Base-by-base conservation (phyloP, 2,329 filamentous ascomycete species). In the Gaeumannomyces sp. region DNA sequence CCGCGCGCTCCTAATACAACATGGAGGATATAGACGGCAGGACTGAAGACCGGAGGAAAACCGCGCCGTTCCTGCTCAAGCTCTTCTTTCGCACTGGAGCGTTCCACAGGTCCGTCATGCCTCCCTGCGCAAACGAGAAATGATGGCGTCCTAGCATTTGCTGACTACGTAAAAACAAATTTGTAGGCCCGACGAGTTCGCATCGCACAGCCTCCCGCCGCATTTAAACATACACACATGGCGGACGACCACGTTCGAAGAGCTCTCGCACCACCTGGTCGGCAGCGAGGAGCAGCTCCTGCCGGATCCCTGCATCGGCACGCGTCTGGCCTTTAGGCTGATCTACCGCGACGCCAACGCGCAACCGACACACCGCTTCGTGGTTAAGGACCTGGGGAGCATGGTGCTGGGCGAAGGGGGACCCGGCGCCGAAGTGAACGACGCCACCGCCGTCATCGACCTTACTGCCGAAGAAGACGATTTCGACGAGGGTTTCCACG, bases 161-260 rank as follows among this genome's bases (percentile, higher is more conserved):
- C 28, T n/a, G 22, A n/a, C 14, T 28, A 14, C 31, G 14, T 16
- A 14, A 13, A 50, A 27, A 29, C 61, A 3, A 19, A 27, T 25
- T 27, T 4, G n/a, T 69, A 91, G 89, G 68, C 83, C 87, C 45
- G 86, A 90, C 66, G 90, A 94, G 69, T 92, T 95, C 74, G 75
- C 85, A 70, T 73, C 85, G 27, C 70, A 79, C 65, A 77, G 83
- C 63, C 82, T 91, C 28, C 86, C 89, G 62, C 79, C 88, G 10
- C 85, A 90, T 73, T 81, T 96, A 31, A 84, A 91, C 67, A 88
- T 97, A 71, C 93, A 97, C 81, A 93, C 93, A 65, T 96, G 92
- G 90, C 84, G 87, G 65, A 87, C 85, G 71, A 94, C 91, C 78
- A 92, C 90, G 3, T 83, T 98, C 29, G 82, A 84, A 69, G 93